phyloP scores from a whole-genome alignment of 225 moss, liverwort and hornwort species.

The Ulota crispa region DNA sequence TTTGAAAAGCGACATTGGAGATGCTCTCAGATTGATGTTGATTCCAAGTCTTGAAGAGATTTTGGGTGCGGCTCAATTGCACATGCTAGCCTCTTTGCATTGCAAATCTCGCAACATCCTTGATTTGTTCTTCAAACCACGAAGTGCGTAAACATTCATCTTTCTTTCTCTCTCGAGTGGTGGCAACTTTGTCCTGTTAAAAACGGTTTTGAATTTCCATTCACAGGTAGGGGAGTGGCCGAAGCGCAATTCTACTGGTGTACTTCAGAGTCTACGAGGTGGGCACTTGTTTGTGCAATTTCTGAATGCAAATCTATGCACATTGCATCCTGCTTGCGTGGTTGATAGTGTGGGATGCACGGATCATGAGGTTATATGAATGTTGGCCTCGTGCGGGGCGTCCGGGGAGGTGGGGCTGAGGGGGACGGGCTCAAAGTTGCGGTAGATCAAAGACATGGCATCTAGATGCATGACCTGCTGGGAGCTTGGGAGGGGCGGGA shows the following conservation, averaged over 20 bases:
- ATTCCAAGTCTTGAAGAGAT: conserved; percentile 15
- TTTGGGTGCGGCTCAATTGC: neutral
- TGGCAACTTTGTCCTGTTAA: neutral
- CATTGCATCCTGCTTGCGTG: neutral
- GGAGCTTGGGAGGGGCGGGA: conserved; percentile 30
- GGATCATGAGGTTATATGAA: neutral
- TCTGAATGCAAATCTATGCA: neutral
- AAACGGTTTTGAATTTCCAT: neutral
- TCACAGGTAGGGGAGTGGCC: neutral
- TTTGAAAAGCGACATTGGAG: no score
- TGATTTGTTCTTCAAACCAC: neutral
- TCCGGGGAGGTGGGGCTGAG: neutral
- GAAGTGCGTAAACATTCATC: neutral
- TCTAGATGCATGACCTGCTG: conserved; percentile 25
- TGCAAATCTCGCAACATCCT: conserved; percentile 18
- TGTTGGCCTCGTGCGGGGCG: neutral
- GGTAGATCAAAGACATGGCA: conserved; percentile 14
- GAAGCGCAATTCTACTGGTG: neutral
- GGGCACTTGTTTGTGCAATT: neutral
- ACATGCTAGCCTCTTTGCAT: neutral
- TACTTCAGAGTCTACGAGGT: neutral
- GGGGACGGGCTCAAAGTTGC: neutral
- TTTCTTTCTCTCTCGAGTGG: neutral
- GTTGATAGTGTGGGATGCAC: neutral
- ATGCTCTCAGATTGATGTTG: neutral